Evolutionary conservation across 202 grass and related monocot genomes (phyloP), one percentile per base, ranked within the genome.

Genomic region (Carex sylvatica): DNA sequence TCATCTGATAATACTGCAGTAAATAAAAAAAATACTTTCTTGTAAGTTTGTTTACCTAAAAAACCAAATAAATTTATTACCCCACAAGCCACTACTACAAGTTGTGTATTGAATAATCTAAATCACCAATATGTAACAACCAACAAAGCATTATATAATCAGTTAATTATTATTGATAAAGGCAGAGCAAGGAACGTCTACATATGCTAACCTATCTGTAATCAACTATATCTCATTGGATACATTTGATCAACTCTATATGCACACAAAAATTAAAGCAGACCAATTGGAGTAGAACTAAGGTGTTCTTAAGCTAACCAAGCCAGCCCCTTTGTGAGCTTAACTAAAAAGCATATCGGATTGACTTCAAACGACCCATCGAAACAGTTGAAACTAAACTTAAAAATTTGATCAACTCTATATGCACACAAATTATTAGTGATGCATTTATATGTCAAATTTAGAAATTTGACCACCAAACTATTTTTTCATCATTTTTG

Each of bases 1-100:
- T 85, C 80, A 84, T 98, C 92, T 8, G 95, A 93, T 52, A 97
- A 70, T 55, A 97, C 94, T 95, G 86, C 72, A 31, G 9, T 46
- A 87, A 33, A 60, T 23, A n/a, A 47, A 8, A 46, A 7, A 80
- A 22, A n/a, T 60, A 66, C 47, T 16, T 30, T 35, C 16, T 68
- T 42, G 72, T 75, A 46, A 74, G 22, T 53, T 53, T 18, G 6
- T 76, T 54, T 44, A 49, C 18, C 22, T 3, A 26, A 53, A 2
- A 28, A 2, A 53, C 2, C 2, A 30, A 51, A 36, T 64, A 65
- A 46, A 28, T 74, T 26, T 16, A 53, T 16, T 3, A 51, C 2
- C 7, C 44, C 12, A 53, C 46, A 74, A 6, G 16, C 16, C 12
- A 59, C 65, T 42, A 69, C 33, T 18, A 40, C 23, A 53, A 74